A percentile compares a stretch with the other conserved stretches of the same genome.
These are phyloP conservation scores for Paragyromitra xinjiangensis DNA, from an alignment of 495 filamentous ascomycete species.

Conservation along the genomic window DNA sequence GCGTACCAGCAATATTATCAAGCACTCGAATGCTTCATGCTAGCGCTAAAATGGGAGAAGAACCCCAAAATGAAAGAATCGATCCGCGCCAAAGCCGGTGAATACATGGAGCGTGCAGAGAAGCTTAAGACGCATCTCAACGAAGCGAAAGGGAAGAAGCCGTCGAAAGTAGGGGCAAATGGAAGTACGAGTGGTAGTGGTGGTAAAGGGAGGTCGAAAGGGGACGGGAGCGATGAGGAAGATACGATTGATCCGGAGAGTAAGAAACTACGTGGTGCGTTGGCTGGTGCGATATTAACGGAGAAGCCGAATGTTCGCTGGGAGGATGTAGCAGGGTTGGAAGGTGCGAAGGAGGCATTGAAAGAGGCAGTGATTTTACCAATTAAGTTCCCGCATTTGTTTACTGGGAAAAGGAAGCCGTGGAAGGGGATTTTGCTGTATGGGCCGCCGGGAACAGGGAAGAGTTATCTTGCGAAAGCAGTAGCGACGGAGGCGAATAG, in stretches of 20 bases:
- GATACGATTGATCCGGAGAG: conserved; percentile 83
- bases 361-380: conserved; percentile 97
- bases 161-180: conserved; percentile 84
- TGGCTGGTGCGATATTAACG: conserved; percentile 89
- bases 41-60: conserved; percentile 98
- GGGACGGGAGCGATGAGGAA: conserved; percentile 66
- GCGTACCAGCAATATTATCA: conserved; percentile 95
- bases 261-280: conserved; percentile 90
- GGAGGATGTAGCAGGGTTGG: conserved; percentile 98
- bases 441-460: conserved; percentile 95
- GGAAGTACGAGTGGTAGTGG: conserved; percentile 77
- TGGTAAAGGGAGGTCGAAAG: conserved; percentile 58
- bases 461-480: conserved; percentile 95
- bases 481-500: conserved; percentile 98
- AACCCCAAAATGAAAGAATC: conserved; percentile 94
- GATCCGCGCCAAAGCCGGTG: conserved; percentile 88
- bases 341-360: conserved; percentile 92
- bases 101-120: conserved; percentile 98
- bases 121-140: conserved; percentile 91
- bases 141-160: conserved; percentile 75
- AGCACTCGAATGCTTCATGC: conserved; percentile 93
- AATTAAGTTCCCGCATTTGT: conserved; percentile 97
- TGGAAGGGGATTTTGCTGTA: conserved; percentile 99
- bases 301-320: conserved; percentile 95
- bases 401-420: conserved; percentile 94